Conservation (phyloP, 495 filamentous ascomycete genomes). For the Bombardia bombarda region DNA sequence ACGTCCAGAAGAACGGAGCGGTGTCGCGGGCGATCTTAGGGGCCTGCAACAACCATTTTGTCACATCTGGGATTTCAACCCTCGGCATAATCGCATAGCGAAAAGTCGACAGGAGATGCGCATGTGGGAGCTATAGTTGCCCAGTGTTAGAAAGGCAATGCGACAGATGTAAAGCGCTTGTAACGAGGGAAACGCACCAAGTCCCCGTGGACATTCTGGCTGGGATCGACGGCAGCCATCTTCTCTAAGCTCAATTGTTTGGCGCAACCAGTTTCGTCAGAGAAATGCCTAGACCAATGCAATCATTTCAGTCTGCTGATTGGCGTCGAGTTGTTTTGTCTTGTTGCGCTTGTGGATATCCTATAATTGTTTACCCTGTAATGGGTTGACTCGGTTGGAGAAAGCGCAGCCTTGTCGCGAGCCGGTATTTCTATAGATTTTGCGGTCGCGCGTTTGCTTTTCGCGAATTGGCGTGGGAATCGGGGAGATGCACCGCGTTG, state of each 20-base stretch:
- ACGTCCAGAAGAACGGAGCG: slow-evolving; percentile 84
- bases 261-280: not conserved
- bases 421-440: slow-evolving; percentile 13
- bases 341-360: not conserved
- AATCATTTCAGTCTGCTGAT: not conserved
- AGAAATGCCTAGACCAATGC: not conserved
- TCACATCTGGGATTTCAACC: slow-evolving; percentile 60
- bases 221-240: slow-evolving; percentile 26
- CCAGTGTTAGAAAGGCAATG: too few species aligned
- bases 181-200: slow-evolving; percentile 22
- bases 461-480: slow-evolving; percentile 8
- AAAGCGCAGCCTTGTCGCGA: slow-evolving; percentile 10
- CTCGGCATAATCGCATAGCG: slow-evolving; percentile 60
- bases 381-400: not conserved
- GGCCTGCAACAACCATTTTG: slow-evolving; percentile 70
- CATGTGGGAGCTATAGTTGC: slow-evolving; percentile 62
- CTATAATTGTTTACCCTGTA: not conserved
- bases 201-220: slow-evolving; percentile 28
- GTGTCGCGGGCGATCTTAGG: slow-evolving; percentile 67
- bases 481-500: not conserved
- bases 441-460: slow-evolving; percentile 12
- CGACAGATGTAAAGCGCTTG: too few species aligned
- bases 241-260: not conserved
- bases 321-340: not conserved
- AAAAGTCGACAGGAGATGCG: slow-evolving; percentile 74